Conservation (phyloP, 441 rosid genomes). For the Kokia cookei region DNA sequence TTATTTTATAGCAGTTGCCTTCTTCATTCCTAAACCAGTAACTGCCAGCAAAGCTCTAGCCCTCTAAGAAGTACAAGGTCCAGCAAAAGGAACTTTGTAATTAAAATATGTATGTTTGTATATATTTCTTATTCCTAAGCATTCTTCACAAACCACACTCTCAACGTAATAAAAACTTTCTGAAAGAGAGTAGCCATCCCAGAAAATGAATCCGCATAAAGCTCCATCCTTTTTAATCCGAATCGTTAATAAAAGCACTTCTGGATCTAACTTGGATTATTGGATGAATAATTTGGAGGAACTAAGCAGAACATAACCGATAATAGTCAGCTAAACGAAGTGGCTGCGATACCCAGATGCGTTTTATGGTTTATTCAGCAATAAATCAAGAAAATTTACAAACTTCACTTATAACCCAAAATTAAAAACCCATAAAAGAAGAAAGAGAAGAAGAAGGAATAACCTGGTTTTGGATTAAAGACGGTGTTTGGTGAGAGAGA, state of each 20-base stretch:
- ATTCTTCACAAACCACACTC: neutral
- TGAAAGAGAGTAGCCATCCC: neutral
- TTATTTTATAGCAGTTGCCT: neutral
- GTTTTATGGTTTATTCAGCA: neutral
- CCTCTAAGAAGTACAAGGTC: neutral
- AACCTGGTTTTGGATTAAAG: constrained; percentile 70
- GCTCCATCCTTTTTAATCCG: neutral
- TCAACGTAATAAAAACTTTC: neutral
- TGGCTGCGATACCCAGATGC: neutral
- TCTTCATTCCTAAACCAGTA: neutral
- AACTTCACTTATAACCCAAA: neutral
- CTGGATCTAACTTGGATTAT: neutral
- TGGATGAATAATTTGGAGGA: neutral
- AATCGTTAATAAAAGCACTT: neutral
- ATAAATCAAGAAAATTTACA: neutral
- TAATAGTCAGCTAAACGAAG: neutral
- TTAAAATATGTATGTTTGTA: neutral
- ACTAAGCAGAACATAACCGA: neutral
- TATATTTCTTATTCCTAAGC: neutral
- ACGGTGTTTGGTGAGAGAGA: constrained; percentile 70
- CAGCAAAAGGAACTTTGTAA: neutral
- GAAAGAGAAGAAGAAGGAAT: constrained; percentile 1
- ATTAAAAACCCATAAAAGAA: neutral
- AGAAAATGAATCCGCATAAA: neutral
- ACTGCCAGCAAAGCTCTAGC: neutral